phyloP scores from a whole-genome alignment of 1,284 basidiomycete genomes.

The Ganoderma lucidum region DNA sequence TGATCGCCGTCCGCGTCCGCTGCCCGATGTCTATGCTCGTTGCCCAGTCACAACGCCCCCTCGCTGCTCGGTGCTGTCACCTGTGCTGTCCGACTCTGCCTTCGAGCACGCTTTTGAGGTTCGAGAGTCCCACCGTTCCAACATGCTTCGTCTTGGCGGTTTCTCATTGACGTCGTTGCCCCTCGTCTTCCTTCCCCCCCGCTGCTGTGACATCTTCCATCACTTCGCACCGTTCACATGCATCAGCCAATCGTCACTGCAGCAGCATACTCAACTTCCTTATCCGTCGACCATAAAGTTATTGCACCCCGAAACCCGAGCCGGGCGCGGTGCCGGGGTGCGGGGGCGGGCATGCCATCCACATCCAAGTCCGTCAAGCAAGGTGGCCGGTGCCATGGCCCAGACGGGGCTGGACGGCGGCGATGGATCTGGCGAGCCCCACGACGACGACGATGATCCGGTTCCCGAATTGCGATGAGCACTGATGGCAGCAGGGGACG shows the following conservation, averaged over 20 bases:
- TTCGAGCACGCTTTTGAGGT: neutral
- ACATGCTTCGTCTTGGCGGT: neutral
- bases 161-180: neutral
- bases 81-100: neutral
- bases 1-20: neutral
- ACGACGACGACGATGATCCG: neutral
- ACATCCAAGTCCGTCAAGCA: conserved; percentile 3
- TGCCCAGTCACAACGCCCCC: neutral
- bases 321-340: neutral
- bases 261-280: neutral
- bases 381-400: neutral
- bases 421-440: neutral
- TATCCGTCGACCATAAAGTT: neutral
- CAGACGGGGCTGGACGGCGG: conserved; percentile 1
- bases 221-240: neutral
- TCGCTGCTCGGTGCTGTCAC: neutral
- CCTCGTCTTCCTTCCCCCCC: neutral
- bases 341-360: neutral
- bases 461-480: neutral
- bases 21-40: neutral
- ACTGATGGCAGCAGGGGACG: neutral
- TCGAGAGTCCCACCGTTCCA: neutral
- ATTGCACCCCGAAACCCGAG: neutral
- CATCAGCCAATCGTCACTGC: neutral
- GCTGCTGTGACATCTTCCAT: neutral